Base-by-base conservation (phyloP, 1,284 basidiomycete genomes). In the Trametes hirsuta region DNA sequence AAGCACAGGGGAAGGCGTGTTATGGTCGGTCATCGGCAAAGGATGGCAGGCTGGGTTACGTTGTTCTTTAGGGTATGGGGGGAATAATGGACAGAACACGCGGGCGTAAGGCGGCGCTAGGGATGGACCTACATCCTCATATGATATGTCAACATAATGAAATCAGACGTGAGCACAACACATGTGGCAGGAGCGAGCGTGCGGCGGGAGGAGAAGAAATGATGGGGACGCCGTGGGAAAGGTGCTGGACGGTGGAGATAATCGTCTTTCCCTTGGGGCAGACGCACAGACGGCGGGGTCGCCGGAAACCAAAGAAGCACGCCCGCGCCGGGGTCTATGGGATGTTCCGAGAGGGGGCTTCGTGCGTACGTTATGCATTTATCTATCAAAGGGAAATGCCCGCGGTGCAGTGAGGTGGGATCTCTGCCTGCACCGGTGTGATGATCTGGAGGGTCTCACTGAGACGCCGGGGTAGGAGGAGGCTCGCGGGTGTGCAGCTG, bases 281-380 rank as follows among this genome's bases (percentile, higher is more conserved):
- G 47, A 52, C 46, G 50, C 37, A 37, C 24, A 18, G 34, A 18
- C 47, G 50, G 61, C 55, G 50, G 46, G 18, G 18, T 18, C 18
- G 18, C 18, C 18, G 18, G 18, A 18, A 18, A 18, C 51, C 52
- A 36, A 47, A 55, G 59, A 62, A 59, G 59, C 54, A 53, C 39
- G 42, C 14, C 52, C 22, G 37, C 44, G 51, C 60, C 60, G 63
- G 58, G 63, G 44, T 58, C 61, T 57, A 44, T 65, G 64, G 60
- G 58, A 65, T 39, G 55, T 47, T 58, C 63, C 63, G 63, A 41
- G n/a, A 21, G 39, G 37, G 39, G 44, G 15, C 41, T 53, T 61
- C 62, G 50, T 58, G 49, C 48, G 52, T 65, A 65, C 64, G 64
- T 65, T 65, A 65, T 65, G 64, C 55, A 65, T 65, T 65, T 65